Percentiles rank a stretch among this genome's conserved stretches.
phyloP scores from a whole-genome alignment of 441 rosid genomes.

The Raphanus hybrid region DNA sequence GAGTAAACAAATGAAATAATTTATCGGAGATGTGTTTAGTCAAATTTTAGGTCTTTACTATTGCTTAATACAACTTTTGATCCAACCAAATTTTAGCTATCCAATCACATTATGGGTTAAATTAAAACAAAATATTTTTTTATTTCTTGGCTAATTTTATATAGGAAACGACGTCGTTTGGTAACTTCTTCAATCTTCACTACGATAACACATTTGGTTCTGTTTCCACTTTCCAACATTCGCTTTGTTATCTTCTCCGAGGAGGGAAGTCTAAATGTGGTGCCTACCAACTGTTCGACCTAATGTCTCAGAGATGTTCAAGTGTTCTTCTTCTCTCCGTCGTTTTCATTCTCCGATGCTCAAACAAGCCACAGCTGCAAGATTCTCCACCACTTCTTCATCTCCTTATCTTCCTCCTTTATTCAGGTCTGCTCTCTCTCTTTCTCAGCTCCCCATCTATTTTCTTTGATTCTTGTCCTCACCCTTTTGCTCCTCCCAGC shows the following conservation, averaged over 20 bases:
- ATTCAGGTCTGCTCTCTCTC: slow-evolving; percentile 61
- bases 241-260: background rate
- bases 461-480: slow-evolving; percentile 8
- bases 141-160: too few species aligned
- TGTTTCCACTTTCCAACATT: too few species aligned
- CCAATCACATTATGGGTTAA: too few species aligned
- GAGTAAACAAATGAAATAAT: background rate
- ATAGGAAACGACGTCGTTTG: too few species aligned
- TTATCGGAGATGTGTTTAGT: background rate
- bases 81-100: background rate
- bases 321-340: slow-evolving; percentile 57
- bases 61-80: background rate
- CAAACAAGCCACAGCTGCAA: slow-evolving; percentile 46
- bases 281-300: slow-evolving; percentile 51
- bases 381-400: slow-evolving; percentile 52
- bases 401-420: slow-evolving; percentile 53
- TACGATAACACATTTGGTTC: too few species aligned
- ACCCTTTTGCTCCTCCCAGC: slow-evolving; percentile 48
- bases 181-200: too few species aligned
- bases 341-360: slow-evolving; percentile 49
- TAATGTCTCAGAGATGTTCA: slow-evolving; percentile 64
- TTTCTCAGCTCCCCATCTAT: background rate
- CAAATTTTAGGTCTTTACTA: background rate
- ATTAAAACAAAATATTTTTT: too few species aligned
- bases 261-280: slow-evolving; percentile 11